Evolutionary conservation across 108 stramenopile species (phyloP), one percentile per base, ranked within the genome.

Genomic region (Conticribra guillardii): DNA sequence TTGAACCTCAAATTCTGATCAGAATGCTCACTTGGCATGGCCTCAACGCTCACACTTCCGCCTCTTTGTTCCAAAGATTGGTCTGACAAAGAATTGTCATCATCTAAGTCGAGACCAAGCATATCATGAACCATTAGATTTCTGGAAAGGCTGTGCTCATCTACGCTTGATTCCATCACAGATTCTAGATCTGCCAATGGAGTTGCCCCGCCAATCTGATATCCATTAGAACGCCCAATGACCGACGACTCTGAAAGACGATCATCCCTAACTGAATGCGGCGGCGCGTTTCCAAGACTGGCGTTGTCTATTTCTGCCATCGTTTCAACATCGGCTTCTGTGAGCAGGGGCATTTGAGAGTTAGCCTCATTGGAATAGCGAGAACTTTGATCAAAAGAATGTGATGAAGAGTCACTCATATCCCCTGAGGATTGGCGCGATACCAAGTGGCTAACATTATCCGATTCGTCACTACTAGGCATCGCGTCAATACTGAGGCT

Each of bases 291-390:
- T 48, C 71, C 70, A 32, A 78, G 47, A 37, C 70, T 78, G 27
- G 70, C 76, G 21, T 66, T 32, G 24, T 78, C 76, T 1, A 78
- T 78, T 41, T 78, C 70, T 46, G 37, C 71, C 63, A 72, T 57
- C 7, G 54, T 45, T 17, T 69, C 75, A 28, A 72, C 41, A 49
- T 47, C 57, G 18, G 67, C 76, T 72, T 71, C 70, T 7, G 76
- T 71, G 0, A 71, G 33, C 23, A 33, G 44, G 21, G 61, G 47
- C 8, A 74, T 64, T 47, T 21, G 53, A 55, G 44, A 52, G 3
- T 34, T 51, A 41, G 30, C 29, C 2, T 61, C 53, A 0, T 33
- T 21, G 19, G 71, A 64, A 37, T 32, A 19, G 4, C 56, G 11
- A 15, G 71, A 73, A 11, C 41, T 60, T 24, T 28, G 19, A 14